These are phyloP conservation scores for Discostella stelligera DNA, from an alignment of 352 stramenopile genomes.

Conservation along the genomic window DNA sequence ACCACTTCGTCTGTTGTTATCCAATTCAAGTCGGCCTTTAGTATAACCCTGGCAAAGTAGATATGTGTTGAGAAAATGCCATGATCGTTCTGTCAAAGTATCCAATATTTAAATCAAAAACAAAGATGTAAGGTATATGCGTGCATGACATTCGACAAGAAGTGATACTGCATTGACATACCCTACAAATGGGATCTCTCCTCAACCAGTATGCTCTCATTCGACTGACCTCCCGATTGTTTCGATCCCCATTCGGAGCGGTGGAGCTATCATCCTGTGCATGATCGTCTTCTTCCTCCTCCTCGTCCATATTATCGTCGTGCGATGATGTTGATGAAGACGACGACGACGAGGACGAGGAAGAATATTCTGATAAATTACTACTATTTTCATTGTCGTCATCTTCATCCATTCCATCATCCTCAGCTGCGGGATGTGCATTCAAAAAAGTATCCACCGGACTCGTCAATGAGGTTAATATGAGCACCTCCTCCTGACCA, in stretches of 20 bases:
- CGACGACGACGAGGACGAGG: not conserved
- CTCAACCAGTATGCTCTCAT: slow-evolving; percentile 29
- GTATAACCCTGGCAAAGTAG: slow-evolving; percentile 23
- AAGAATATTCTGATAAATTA: slow-evolving; percentile 5
- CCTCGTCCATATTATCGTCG: slow-evolving; percentile 17
- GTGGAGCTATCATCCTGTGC: too few relatives aligned
- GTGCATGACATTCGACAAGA: not conserved
- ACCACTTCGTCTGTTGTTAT: slow-evolving; percentile 27
- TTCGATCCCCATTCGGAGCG: not conserved
- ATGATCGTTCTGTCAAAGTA: slow-evolving; percentile 23
- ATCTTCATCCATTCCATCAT: slow-evolving; percentile 8
- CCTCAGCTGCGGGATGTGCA: not conserved
- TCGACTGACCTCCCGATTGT: not conserved
- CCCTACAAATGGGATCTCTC: slow-evolving; percentile 28
- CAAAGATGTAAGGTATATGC: not conserved
- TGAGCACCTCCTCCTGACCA: slow-evolving; percentile 18
- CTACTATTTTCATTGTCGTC: slow-evolving; percentile 7
- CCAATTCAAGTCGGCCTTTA: slow-evolving; percentile 42
- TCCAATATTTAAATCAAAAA: slow-evolving; percentile 4
- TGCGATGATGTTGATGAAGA: not conserved
- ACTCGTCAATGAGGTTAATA: slow-evolving; percentile 17
- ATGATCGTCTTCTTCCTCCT: slow-evolving; percentile 1
- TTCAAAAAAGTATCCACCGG: slow-evolving; percentile 23
- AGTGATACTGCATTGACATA: slow-evolving; percentile 11
- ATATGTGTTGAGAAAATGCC: slow-evolving; percentile 22